Percentiles rank a stretch among this genome's conserved stretches.
phyloP scores from a whole-genome alignment of 1,284 basidiomycete species.

The Pascua guehoae region DNA sequence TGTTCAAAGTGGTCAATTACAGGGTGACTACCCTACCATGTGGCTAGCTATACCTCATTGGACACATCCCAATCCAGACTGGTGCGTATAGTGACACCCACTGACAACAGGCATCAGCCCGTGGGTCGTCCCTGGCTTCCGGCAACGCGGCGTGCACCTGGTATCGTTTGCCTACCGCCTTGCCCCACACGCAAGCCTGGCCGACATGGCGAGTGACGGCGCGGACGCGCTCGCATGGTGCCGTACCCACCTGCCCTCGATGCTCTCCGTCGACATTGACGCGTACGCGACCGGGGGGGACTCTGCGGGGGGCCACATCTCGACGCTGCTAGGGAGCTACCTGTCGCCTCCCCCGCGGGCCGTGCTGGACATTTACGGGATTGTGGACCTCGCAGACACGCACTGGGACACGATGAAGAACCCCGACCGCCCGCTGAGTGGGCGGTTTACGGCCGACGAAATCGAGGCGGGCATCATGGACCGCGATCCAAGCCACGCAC shows the following conservation, averaged over 20 bases:
- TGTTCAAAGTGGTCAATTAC: too few relatives aligned
- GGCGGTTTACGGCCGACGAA: slow-evolving; percentile 18
- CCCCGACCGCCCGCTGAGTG: background rate
- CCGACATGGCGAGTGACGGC: slow-evolving; percentile 15
- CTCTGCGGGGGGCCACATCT: slow-evolving; percentile 29
- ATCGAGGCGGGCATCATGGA: slow-evolving; percentile 14
- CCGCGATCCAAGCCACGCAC: slow-evolving; percentile 8
- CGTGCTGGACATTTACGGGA: slow-evolving; percentile 5
- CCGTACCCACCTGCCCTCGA: slow-evolving; percentile 7
- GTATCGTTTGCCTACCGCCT: slow-evolving; percentile 18
- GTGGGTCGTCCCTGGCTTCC: slow-evolving; percentile 19
- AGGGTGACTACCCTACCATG: too few relatives aligned
- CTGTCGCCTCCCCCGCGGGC: slow-evolving; percentile 20
- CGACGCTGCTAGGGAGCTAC: slow-evolving; percentile 8
- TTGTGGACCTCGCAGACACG: background rate
- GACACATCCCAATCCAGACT: too few relatives aligned
- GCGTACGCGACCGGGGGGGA: slow-evolving; percentile 31
- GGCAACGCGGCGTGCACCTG: slow-evolving; percentile 8
- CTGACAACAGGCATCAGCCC: background rate
- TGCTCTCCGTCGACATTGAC: slow-evolving; percentile 20
- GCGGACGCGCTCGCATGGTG: slow-evolving; percentile 17
- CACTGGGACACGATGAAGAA: background rate
- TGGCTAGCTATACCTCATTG: too few relatives aligned
- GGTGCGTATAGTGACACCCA: background rate
- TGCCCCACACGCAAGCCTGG: slow-evolving; percentile 12